phyloP scores from a whole-genome alignment of 108 stramenopile genomes.

The Skeletonema menzelii region DNA sequence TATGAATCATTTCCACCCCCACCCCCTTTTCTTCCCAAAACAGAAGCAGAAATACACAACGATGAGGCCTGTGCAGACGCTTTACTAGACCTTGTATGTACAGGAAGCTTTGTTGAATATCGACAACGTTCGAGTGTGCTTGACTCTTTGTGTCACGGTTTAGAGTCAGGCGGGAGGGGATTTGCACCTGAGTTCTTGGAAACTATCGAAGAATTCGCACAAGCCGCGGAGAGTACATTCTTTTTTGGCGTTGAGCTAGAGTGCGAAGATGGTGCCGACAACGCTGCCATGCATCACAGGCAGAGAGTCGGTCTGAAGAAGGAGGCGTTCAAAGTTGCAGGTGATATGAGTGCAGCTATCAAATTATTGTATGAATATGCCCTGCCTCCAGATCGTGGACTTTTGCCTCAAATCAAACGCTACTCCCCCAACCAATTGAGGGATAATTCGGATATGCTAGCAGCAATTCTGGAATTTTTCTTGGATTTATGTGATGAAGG shows the following conservation, averaged over 20 bases:
- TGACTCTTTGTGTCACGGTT: slow-evolving; percentile 44
- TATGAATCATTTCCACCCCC: neutral
- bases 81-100: slow-evolving; percentile 33
- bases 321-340: slow-evolving; percentile 86
- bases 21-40: neutral
- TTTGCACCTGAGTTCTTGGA: slow-evolving; percentile 65
- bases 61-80: slow-evolving; percentile 26
- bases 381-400: slow-evolving; percentile 44
- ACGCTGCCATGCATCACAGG: slow-evolving; percentile 31
- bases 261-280: slow-evolving; percentile 14
- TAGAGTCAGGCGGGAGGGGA: slow-evolving; percentile 56
- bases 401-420: slow-evolving; percentile 11
- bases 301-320: slow-evolving; percentile 68
- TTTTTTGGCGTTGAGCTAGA: slow-evolving; percentile 17
- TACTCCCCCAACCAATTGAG: neutral
- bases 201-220: slow-evolving; percentile 53
- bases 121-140: slow-evolving; percentile 50
- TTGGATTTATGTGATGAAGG: slow-evolving; percentile 83
- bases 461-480: slow-evolving; percentile 84
- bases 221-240: slow-evolving; percentile 49
- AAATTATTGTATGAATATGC: slow-evolving; percentile 79
- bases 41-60: neutral
- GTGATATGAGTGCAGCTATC: slow-evolving; percentile 85
- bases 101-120: slow-evolving; percentile 24
- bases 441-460: slow-evolving; percentile 58